Evolutionary conservation across 345 rosid genomes (phyloP).

Genomic region (Corchorus olitorius): DNA sequence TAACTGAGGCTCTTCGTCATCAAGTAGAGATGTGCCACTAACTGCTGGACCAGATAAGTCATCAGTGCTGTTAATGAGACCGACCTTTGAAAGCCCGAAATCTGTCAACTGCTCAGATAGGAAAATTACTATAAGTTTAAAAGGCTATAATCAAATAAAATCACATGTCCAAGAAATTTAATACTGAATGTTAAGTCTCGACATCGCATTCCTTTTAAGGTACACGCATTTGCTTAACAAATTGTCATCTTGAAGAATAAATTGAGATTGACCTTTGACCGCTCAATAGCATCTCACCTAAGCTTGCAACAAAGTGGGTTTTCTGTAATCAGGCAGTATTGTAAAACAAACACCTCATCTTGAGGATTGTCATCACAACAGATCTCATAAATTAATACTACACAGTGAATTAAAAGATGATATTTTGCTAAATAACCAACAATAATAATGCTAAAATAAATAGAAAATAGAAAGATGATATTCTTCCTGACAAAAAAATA

Average conservation of each 20-base stretch:
- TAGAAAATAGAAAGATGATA: not conserved
- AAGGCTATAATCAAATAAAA: constrained; percentile 8
- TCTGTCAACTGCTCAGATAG: constrained; percentile 68
- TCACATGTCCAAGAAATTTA: not conserved
- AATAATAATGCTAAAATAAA: too few species aligned
- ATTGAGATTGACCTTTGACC: not conserved
- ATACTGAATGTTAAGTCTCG: not conserved
- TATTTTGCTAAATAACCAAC: not conserved
- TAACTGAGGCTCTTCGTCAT: constrained; percentile 69
- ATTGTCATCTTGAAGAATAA: not conserved
- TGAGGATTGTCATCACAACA: not conserved
- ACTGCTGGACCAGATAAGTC: constrained; percentile 91
- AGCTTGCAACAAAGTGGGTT: not conserved
- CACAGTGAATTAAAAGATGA: not conserved
- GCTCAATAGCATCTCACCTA: constrained; percentile 2
- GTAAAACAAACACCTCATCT: not conserved
- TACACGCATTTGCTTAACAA: constrained; percentile 1
- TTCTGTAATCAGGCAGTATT: not conserved
- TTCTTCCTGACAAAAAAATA: not conserved
- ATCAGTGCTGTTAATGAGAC: constrained; percentile 99
- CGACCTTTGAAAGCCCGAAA: constrained; percentile 90
- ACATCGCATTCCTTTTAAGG: not conserved
- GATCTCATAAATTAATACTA: not conserved
- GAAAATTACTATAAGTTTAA: constrained; percentile 14
- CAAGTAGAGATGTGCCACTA: constrained; percentile 84